Base-by-base conservation (phyloP, 2,329 filamentous ascomycete genomes). In the Esteya vermicola region DNA sequence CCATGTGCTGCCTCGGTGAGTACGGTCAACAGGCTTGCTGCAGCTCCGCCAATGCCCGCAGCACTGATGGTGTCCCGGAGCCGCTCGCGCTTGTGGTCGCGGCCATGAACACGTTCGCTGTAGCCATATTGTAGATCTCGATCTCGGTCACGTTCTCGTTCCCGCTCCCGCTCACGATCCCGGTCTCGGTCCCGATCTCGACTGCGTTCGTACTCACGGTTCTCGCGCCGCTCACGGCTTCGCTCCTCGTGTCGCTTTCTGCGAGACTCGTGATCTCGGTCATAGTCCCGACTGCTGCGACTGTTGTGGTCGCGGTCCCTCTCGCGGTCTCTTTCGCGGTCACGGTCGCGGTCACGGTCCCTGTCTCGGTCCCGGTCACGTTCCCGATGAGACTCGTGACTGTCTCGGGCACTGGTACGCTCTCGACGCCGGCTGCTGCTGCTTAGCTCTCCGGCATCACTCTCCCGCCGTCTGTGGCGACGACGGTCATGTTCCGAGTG, bases 41-140 rank as follows among this genome's bases (percentile, higher is more conserved):
- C 73, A 0, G 72, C 73, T 9, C 74, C 71, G 4, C 74, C 74
- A 23, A 79, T 69, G 1, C 74, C 68, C 6, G 72, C 74, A 1
- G 69, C 71, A 2, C 67, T 64, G 4, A 77, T 59, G 14, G 71
- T 67, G 46, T 74, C 70, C 36, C 67, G 66, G 55, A 45, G 37
- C 23, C 45, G 26, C 66, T 64, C 58, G 46, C 64, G 50, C 30
- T 52, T 45, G 21, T 37, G 27, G 16, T 37, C 4, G 2, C 19
- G 32, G 28, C n/a, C 18, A 20, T 38, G 38, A 22, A 38, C 38
- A 7, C 38, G 44, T 1, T 38, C 34, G 4, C 37, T 39, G 7
- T n/a, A n/a, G n/a, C n/a, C n/a, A n/a, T n/a, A n/a, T n/a, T n/a
- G n/a, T n/a, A n/a, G n/a, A n/a, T 63, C 57, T 2, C 54, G 48